A percentile compares a stretch with the other conserved stretches of the same genome.
Evolutionary conservation across 1,139 yeast species (phyloP).

Genomic region (Candida sanyaensis): DNA sequence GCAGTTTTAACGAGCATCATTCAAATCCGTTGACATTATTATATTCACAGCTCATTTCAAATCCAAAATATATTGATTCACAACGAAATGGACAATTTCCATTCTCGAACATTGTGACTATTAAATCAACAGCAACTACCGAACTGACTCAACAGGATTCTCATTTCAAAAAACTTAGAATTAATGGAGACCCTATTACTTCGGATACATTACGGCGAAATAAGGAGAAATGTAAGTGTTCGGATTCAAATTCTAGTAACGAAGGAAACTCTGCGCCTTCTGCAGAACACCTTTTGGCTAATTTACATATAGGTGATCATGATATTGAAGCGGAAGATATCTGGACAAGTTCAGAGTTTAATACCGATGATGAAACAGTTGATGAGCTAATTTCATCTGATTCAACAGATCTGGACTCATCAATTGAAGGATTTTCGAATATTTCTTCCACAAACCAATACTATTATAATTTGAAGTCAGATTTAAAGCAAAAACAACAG

Average conservation of each 20-base stretch:
- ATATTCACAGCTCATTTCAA: conserved; percentile 18
- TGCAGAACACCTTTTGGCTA: conserved; percentile 13
- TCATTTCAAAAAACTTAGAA: conserved; percentile 46
- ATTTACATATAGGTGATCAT: conserved; percentile 9
- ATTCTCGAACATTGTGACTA: conserved; percentile 16
- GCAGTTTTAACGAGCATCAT: not conserved
- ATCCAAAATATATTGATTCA: conserved; percentile 14
- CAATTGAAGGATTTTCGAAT: conserved; percentile 17
- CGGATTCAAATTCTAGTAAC: not conserved
- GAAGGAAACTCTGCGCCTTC: not conserved
- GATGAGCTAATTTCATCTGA: conserved; percentile 17
- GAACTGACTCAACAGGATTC: conserved; percentile 37
- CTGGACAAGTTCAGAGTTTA: conserved; percentile 27
- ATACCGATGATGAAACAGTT: conserved; percentile 15
- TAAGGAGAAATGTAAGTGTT: conserved; percentile 17
- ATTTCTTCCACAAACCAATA: conserved; percentile 23
- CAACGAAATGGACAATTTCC: conserved; percentile 13
- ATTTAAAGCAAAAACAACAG: conserved; percentile 11
- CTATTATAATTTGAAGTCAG: conserved; percentile 23
- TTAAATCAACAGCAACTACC: conserved; percentile 43
- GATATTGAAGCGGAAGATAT: conserved; percentile 13
- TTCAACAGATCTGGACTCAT: conserved; percentile 33
- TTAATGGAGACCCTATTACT: conserved; percentile 43
- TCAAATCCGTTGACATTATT: conserved; percentile 24
- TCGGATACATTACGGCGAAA: conserved; percentile 24